Percentiles rank a stretch among this genome's conserved stretches.
Conservation (phyloP, 352 stramenopile genomes). For the Globisporangium cylindrosporum region DNA sequence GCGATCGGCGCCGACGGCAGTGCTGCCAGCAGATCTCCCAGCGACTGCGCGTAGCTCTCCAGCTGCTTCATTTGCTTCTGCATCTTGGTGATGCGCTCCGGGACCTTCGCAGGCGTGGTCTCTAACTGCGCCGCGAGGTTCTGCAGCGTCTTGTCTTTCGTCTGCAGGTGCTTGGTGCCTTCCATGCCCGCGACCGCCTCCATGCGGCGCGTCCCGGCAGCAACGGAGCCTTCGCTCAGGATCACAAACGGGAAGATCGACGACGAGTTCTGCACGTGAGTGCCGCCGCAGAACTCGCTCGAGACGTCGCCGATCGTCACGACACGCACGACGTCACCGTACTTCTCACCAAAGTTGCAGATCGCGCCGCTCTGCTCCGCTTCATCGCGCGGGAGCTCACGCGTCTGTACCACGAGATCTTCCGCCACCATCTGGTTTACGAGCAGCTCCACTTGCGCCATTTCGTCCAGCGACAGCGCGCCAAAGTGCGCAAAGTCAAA, state of each 20-base stretch:
- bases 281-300: conserved; percentile 78
- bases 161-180: conserved; percentile 52
- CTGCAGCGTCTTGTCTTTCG: conserved; percentile 47
- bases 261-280: conserved; percentile 47
- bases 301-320: conserved; percentile 55
- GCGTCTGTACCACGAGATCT: conserved; percentile 35
- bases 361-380: conserved; percentile 66
- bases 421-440: conserved; percentile 58
- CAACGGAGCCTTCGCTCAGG: conserved; percentile 73
- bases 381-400: conserved; percentile 39
- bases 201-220: conserved; percentile 72
- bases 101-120: conserved; percentile 58
- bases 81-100: conserved; percentile 62
- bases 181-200: conserved; percentile 57
- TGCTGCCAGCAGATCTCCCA: conserved; percentile 48
- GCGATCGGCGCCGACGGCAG: conserved; percentile 37
- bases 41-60: conserved; percentile 44
- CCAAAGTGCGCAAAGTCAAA: conserved; percentile 87
- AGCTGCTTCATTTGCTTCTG: conserved; percentile 72
- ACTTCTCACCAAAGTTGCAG: conserved; percentile 83
- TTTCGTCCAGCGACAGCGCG: conserved; percentile 51
- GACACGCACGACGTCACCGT: conserved; percentile 78
- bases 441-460: conserved; percentile 48
- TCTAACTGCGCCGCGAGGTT: conserved; percentile 51
- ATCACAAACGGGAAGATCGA: conserved; percentile 73